Evolutionary conservation across 805 yeast species (phyloP).

Genomic region (Clavispora carvajalis): DNA sequence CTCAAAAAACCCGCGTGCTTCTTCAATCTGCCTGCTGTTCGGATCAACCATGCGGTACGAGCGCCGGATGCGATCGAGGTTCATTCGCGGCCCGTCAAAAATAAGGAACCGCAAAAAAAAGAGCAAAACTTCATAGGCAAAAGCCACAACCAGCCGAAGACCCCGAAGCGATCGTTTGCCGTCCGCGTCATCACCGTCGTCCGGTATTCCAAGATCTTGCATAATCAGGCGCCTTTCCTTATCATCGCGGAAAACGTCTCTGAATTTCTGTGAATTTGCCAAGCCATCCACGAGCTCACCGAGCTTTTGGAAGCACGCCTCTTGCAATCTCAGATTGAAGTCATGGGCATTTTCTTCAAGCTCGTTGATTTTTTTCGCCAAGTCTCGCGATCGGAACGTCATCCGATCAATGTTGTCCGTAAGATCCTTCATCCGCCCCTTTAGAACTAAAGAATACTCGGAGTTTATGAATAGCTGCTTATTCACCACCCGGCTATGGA

Average conservation of each 20-base stretch:
- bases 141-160: conserved; percentile 22
- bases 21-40: conserved; percentile 30
- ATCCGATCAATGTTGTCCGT: conserved; percentile 33
- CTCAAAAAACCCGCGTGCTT: conserved; percentile 30
- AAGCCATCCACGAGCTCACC: conserved; percentile 21
- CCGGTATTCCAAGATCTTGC: conserved; percentile 23
- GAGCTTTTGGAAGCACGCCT: conserved; percentile 24
- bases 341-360: conserved; percentile 29
- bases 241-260: conserved; percentile 23
- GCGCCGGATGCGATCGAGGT: conserved; percentile 35
- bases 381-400: conserved; percentile 37
- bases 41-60: conserved; percentile 39
- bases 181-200: conserved; percentile 8
- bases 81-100: conserved; percentile 39
- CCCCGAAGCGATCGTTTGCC: conserved; percentile 1
- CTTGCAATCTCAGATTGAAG: conserved; percentile 24
- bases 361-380: conserved; percentile 35
- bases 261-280: conserved; percentile 27
- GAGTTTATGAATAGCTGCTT: conserved; percentile 23
- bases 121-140: conserved; percentile 28
- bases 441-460: conserved; percentile 25
- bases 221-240: conserved; percentile 25
- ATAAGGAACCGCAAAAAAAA: conserved; percentile 31
- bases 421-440: conserved; percentile 25
- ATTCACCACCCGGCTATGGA: conserved; percentile 21